These are phyloP conservation scores for Tolypocladium nubicola DNA, from an alignment of 2,329 filamentous ascomycete species.

Conservation along the genomic window DNA sequence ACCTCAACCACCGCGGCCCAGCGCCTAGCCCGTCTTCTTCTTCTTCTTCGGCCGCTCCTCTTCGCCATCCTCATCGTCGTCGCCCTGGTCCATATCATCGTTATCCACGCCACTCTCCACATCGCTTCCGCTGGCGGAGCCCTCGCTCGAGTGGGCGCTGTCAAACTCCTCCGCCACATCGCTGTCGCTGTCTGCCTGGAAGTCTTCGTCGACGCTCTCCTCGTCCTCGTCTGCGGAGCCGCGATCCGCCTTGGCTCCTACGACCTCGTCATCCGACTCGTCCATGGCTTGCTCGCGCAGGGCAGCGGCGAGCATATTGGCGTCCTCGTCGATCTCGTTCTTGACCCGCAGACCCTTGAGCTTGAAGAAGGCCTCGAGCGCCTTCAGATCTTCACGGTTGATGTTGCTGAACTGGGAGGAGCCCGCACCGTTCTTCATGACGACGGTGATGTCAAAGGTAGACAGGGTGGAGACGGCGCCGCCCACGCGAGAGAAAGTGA, in stretches of 20 bases:
- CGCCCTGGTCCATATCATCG: conserved; percentile 31
- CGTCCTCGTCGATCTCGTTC: conserved; percentile 97
- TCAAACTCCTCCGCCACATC: conserved; percentile 97
- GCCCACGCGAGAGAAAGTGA: conserved; percentile 92
- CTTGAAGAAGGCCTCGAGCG: conserved; percentile 96
- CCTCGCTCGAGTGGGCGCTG: conserved; percentile 79
- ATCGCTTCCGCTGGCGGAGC: conserved; percentile 53
- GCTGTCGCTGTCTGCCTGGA: conserved; percentile 81
- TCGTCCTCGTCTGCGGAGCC: conserved; percentile 94
- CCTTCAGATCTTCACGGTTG: conserved; percentile 93
- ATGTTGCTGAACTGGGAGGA: conserved; percentile 99
- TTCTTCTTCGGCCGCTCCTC: conserved; percentile 41
- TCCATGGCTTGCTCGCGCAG: conserved; percentile 76
- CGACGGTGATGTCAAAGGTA: conserved; percentile 94
- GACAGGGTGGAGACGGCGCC: conserved; percentile 88
- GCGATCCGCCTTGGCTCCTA: conserved; percentile 59
- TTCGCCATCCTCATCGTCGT: conserved; percentile 29
- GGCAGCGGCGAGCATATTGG: conserved; percentile 67
- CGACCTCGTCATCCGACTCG: conserved; percentile 74
- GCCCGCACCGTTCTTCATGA: conserved; percentile 74
- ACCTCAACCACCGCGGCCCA: neutral
- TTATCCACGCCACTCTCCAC: conserved; percentile 38
- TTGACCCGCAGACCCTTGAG: conserved; percentile 90
- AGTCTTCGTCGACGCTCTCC: conserved; percentile 93
- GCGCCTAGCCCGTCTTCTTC: conserved; percentile 25